Evolutionary conservation across 345 rosid species (phyloP).

Genomic region (Salix koriyanagi): DNA sequence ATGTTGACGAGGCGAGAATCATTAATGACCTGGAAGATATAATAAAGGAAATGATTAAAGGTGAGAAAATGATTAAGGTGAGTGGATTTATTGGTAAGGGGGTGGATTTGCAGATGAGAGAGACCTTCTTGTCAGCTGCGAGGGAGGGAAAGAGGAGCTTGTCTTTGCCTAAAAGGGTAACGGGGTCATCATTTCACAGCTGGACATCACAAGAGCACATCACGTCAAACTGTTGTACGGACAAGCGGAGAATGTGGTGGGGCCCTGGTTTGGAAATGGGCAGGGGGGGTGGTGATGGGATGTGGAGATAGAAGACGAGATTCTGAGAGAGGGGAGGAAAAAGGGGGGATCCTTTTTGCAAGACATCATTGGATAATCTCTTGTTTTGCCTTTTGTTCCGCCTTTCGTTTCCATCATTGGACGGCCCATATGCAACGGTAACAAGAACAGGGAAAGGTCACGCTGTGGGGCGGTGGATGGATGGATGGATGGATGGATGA

Average conservation of each 20-base stretch:
- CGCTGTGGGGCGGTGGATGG: too few relatives aligned
- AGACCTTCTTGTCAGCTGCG: background rate
- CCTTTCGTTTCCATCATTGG: background rate
- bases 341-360: background rate
- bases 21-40: background rate
- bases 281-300: background rate
- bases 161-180: slow-evolving; percentile 12
- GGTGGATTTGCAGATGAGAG: background rate
- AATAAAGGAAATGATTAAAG: slow-evolving; percentile 7
- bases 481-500: too few relatives aligned
- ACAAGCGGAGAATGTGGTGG: background rate
- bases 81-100: background rate
- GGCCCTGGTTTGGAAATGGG: background rate
- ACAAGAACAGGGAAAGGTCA: background rate
- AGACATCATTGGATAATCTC: background rate
- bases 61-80: background rate
- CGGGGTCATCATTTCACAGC: background rate
- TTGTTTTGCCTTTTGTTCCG: background rate
- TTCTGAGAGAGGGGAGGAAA: background rate
- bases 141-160: background rate
- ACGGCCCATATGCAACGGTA: background rate
- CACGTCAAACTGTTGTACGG: background rate
- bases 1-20: background rate
- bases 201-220: slow-evolving; percentile 5
- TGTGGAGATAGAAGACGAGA: too few relatives aligned